Evolutionary conservation across 805 yeast species (phyloP).

Genomic region (Helenozyma baotianmanensis): DNA sequence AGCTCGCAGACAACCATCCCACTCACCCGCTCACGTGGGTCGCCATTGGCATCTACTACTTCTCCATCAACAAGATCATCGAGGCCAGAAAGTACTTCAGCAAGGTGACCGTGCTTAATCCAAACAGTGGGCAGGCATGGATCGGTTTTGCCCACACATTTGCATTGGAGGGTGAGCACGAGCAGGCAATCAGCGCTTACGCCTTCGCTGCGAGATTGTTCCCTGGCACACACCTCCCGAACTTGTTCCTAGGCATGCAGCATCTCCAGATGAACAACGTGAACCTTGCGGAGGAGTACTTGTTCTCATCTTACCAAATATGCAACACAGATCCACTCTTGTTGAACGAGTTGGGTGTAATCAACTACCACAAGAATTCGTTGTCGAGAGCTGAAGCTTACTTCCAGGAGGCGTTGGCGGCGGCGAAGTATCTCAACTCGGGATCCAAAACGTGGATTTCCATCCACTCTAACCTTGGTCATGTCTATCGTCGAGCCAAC

Average conservation of each 20-base stretch:
- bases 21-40: conserved; percentile 83
- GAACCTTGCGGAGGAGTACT: conserved; percentile 80
- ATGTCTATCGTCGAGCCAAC: conserved; percentile 70
- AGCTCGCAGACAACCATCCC: conserved; percentile 80
- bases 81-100: conserved; percentile 88
- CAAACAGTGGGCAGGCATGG: conserved; percentile 95
- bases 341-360: conserved; percentile 89
- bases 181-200: conserved; percentile 95
- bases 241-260: conserved; percentile 92
- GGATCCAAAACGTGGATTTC: conserved; percentile 83
- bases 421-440: conserved; percentile 63
- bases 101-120: conserved; percentile 81
- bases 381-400: conserved; percentile 63
- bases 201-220: conserved; percentile 92
- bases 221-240: conserved; percentile 87
- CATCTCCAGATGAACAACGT: conserved; percentile 83
- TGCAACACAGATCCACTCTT: conserved; percentile 85
- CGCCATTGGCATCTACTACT: conserved; percentile 86
- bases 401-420: conserved; percentile 65
- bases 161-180: conserved; percentile 98
- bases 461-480: conserved; percentile 82
- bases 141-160: conserved; percentile 97
- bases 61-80: conserved; percentile 62
- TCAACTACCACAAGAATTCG: conserved; percentile 74
- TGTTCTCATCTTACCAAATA: conserved; percentile 65